These are phyloP conservation scores for Neoboletus magnificus DNA, from an alignment of 768 basidiomycete genomes.

Conservation along the genomic window DNA sequence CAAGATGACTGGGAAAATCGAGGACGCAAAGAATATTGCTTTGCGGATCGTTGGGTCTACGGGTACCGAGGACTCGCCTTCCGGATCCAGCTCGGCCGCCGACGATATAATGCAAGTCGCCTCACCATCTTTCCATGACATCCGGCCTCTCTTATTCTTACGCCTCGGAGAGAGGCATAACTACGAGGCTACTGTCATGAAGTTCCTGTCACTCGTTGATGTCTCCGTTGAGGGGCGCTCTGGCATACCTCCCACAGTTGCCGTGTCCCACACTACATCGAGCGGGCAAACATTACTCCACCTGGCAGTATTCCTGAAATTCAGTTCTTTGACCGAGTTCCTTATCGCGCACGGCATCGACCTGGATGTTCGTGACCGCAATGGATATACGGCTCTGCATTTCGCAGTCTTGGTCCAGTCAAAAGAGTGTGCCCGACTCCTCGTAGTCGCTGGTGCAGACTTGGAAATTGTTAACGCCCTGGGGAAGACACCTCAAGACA, in stretches of 20 bases:
- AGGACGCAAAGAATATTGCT: conserved; percentile 90
- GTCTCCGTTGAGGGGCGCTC: conserved; percentile 46
- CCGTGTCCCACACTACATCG: conserved; percentile 67
- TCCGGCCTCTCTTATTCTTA: conserved; percentile 55
- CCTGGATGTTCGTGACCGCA: conserved; percentile 80
- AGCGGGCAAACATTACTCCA: conserved; percentile 88
- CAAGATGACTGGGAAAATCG: conserved; percentile 95
- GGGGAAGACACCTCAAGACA: conserved; percentile 68
- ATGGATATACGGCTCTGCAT: conserved; percentile 88
- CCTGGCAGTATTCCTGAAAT: conserved; percentile 77
- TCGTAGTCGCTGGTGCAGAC: conserved; percentile 82
- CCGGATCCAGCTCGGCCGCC: conserved; percentile 28
- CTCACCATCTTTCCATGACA: conserved; percentile 43
- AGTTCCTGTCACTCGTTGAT: conserved; percentile 79
- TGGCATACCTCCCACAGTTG: conserved; percentile 43
- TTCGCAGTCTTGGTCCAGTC: conserved; percentile 73
- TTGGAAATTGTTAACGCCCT: conserved; percentile 67
- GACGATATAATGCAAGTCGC: conserved; percentile 56
- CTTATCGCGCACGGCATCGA: conserved; percentile 72
- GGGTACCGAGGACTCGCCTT: conserved; percentile 48
- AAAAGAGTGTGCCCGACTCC: conserved; percentile 55
- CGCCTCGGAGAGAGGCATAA: conserved; percentile 54
- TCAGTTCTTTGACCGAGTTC: conserved; percentile 65
- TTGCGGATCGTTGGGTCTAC: conserved; percentile 85
- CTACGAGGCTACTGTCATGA: conserved; percentile 74